phyloP scores from a whole-genome alignment of 345 rosid species.

The Passiflora organensis region DNA sequence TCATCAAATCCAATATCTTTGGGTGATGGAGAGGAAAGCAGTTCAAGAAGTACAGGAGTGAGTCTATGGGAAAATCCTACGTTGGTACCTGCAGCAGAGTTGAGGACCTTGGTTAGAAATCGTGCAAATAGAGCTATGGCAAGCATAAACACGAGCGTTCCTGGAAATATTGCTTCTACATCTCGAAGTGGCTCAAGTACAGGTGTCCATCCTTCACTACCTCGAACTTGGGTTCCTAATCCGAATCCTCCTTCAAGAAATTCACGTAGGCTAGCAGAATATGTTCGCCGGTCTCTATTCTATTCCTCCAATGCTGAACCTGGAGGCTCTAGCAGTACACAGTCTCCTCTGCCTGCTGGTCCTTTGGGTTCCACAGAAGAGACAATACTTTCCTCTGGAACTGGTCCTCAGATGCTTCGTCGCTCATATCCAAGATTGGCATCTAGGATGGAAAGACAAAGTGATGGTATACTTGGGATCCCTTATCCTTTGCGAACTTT shows the following conservation, averaged over 20 bases:
- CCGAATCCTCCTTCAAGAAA: constrained; percentile 39
- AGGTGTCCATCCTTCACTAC: constrained; percentile 45
- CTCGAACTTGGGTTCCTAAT: constrained; percentile 43
- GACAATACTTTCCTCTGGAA: constrained; percentile 40
- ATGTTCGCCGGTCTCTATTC: constrained; percentile 61
- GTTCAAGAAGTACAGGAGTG: constrained; percentile 38
- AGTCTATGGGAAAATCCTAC: constrained; percentile 46
- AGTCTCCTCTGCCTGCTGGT: constrained; percentile 28
- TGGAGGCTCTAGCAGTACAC: constrained; percentile 41
- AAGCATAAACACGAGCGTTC: constrained; percentile 28
- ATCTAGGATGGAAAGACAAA: constrained; percentile 54
- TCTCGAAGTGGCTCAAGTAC: constrained; percentile 41
- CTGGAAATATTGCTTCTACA: constrained; percentile 48
- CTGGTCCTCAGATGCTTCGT: constrained; percentile 42
- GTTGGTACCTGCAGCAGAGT: constrained; percentile 44
- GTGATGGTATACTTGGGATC: constrained; percentile 44
- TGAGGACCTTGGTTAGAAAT: constrained; percentile 34
- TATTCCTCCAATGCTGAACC: constrained; percentile 44
- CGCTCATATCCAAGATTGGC: constrained; percentile 50
- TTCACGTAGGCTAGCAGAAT: constrained; percentile 64
- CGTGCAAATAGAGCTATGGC: constrained; percentile 32
- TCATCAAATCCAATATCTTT: constrained; percentile 36
- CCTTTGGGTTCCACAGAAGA: constrained; percentile 42
- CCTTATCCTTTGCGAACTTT: constrained; percentile 52
- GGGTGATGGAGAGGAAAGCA: constrained; percentile 40